These are phyloP conservation scores for Aspergillus transmontanensis DNA, from an alignment of 2,329 filamentous ascomycete genomes.

Conservation along the genomic window DNA sequence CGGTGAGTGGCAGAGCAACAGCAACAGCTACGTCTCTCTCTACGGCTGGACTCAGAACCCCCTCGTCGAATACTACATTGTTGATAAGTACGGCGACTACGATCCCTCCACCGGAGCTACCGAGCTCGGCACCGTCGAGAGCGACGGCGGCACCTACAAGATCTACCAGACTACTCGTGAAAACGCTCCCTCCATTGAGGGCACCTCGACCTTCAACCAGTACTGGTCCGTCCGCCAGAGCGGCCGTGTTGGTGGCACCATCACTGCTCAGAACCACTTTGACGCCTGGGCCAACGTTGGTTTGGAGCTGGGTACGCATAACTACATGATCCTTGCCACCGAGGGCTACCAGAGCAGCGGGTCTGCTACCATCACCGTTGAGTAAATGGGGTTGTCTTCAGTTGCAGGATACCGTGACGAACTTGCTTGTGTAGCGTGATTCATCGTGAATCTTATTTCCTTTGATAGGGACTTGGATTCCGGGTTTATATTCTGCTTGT, in stretches of 20 bases:
- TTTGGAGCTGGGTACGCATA: constrained; percentile 33
- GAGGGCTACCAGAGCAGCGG: constrained; percentile 49
- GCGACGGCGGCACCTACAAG: constrained; percentile 43
- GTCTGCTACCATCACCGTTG: constrained; percentile 38
- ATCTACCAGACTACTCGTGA: constrained; percentile 40
- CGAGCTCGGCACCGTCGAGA: constrained; percentile 38
- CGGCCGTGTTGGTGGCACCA: constrained; percentile 39
- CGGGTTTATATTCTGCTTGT: not conserved
- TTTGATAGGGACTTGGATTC: not conserved
- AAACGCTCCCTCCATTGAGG: constrained; percentile 44
- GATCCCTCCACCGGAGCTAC: constrained; percentile 34
- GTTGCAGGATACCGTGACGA: not conserved
- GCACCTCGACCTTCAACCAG: constrained; percentile 46
- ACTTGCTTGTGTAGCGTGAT: not conserved
- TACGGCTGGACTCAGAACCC: constrained; percentile 47
- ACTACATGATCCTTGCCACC: constrained; percentile 46
- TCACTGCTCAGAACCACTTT: constrained; percentile 42
- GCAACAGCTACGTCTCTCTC: constrained; percentile 38
- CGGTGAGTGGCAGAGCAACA: constrained; percentile 30
- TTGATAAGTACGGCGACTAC: constrained; percentile 39
- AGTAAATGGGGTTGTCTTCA: not conserved
- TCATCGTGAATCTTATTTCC: not conserved
- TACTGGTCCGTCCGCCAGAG: constrained; percentile 46
- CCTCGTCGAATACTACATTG: constrained; percentile 43
- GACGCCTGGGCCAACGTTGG: constrained; percentile 37